phyloP scores from a whole-genome alignment of 192 early-diverging fungal genomes.

The Neocallimastix lanati region DNA sequence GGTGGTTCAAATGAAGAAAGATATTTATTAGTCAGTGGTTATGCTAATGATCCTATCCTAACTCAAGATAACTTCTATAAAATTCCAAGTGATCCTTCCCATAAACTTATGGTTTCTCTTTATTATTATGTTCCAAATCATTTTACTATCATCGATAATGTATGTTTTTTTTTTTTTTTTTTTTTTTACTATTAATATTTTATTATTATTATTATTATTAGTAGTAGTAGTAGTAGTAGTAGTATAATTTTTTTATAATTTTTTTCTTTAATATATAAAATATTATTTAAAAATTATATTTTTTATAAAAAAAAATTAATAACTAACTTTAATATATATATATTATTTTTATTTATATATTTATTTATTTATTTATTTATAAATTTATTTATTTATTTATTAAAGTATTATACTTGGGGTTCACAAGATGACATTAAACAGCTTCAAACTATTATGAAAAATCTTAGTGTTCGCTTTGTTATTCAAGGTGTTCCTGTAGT shows the following conservation, averaged over 20 bases:
- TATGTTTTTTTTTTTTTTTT: neutral
- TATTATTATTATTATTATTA: no score
- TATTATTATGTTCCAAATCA: neutral
- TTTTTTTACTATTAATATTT: no score
- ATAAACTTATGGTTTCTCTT: neutral
- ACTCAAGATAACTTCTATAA: neutral
- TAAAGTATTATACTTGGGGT: neutral
- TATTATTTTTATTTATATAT: no score
- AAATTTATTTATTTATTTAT: no score
- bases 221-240: no score
- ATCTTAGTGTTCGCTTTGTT: neutral
- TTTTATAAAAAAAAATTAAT: no score
- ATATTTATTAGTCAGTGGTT: neutral
- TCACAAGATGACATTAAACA: neutral
- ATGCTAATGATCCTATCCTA: neutral
- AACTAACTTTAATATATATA: no score
- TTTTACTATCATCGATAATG: neutral
- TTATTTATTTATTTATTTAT: no score
- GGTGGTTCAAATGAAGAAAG: neutral
- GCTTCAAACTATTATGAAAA: neutral
- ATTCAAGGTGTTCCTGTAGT: neutral
- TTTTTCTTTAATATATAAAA: no score
- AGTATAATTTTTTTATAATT: no score
- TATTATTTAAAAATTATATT: no score
- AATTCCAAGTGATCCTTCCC: neutral